A percentile compares a stretch with the other conserved stretches of the same genome.
phyloP scores from a whole-genome alignment of 1,284 basidiomycete genomes.

The Porogramme epimiltina region DNA sequence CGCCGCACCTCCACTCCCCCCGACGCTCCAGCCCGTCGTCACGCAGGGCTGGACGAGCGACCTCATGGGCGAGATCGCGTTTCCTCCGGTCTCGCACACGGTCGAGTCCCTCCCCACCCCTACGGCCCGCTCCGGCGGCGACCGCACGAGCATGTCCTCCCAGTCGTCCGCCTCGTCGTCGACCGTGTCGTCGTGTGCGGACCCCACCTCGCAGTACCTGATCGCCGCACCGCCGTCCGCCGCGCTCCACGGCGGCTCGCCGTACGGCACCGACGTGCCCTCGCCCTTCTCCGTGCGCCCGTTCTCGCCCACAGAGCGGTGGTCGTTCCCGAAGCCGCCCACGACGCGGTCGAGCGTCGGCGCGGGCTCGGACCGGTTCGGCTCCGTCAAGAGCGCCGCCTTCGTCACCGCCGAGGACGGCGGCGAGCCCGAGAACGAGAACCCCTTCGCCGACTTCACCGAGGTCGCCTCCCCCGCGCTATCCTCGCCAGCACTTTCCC shows the following conservation, averaged over 20 bases:
- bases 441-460: slow-evolving; percentile 39
- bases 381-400: slow-evolving; percentile 13
- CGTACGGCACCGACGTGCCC: slow-evolving; percentile 28
- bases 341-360: slow-evolving; percentile 7
- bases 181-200: slow-evolving; percentile 14
- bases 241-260: slow-evolving; percentile 4
- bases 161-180: slow-evolving; percentile 3
- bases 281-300: slow-evolving; percentile 64
- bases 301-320: slow-evolving; percentile 64
- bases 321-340: slow-evolving; percentile 68
- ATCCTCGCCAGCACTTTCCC: background rate
- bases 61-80: slow-evolving; percentile 18
- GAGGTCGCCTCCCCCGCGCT: slow-evolving; percentile 14
- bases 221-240: slow-evolving; percentile 29
- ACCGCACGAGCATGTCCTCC: slow-evolving; percentile 16
- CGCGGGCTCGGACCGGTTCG: slow-evolving; percentile 10
- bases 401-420: slow-evolving; percentile 20
- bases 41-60: slow-evolving; percentile 23
- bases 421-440: slow-evolving; percentile 7
- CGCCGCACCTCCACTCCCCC: background rate
- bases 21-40: background rate
- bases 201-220: slow-evolving; percentile 40
- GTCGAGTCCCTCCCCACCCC: slow-evolving; percentile 14
- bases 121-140: slow-evolving; percentile 19
- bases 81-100: slow-evolving; percentile 16